A percentile compares a stretch with the other conserved stretches of the same genome.
Conservation (phyloP, 129 eudicot genomes). For the Smallanthus sonchifolius region DNA sequence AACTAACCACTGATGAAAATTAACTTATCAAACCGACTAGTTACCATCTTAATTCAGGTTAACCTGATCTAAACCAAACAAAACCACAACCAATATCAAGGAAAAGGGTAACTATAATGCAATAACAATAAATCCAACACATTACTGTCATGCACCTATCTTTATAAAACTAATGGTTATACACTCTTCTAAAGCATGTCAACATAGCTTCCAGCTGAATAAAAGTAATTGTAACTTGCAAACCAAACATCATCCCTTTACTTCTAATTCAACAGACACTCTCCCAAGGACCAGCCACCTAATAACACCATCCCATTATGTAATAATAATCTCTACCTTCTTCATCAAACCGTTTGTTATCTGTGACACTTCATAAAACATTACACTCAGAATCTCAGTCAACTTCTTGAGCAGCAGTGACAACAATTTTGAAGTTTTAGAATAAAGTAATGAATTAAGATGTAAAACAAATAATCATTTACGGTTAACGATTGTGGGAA, state of each 20-base stretch:
- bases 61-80: background rate
- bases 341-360: background rate
- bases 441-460: background rate
- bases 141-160: background rate
- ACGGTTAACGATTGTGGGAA: background rate
- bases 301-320: background rate
- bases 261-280: background rate
- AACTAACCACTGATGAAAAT: background rate
- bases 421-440: background rate
- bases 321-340: background rate
- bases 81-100: background rate
- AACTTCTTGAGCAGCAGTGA: background rate
- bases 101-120: background rate
- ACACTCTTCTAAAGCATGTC: constrained; percentile 4
- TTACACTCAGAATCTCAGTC: background rate
- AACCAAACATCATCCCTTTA: background rate
- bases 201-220: background rate
- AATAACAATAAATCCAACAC: background rate
- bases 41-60: background rate
- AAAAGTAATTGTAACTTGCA: background rate
- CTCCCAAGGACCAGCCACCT: background rate
- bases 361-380: constrained; percentile 7
- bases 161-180: background rate
- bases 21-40: background rate
- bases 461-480: background rate